Evolutionary conservation across 2,329 filamentous ascomycete species (phyloP), one percentile per base, ranked within the genome.

Genomic region (Gliomastix tumulicola): DNA sequence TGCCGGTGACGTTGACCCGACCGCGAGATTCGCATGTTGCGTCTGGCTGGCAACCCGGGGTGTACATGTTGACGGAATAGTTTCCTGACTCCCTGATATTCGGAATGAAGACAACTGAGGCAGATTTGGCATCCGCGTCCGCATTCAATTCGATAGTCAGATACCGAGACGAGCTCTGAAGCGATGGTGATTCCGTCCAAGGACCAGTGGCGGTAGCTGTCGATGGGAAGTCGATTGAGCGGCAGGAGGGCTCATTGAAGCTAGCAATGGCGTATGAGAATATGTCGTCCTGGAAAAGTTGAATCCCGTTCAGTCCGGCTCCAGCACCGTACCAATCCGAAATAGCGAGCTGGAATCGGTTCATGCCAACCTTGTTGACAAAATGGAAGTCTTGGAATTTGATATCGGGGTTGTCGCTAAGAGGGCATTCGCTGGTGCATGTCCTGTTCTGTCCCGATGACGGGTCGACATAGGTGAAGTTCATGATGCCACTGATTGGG

Each of bases 401-500:
- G 34, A 81, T 57, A 6, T 70, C 74, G 15, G 69, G 62, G 50
- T 87, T 78, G 51, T 79, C 69, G 43, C 84, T 88, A 33, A 98
- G 71, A n/a, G 89, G 86, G 50, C 92, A 98, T 51, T 78, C 73
- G 42, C 79, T 82, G 36, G 89, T 88, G 62, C 92, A 98, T 39
- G 74, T 80, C 21, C 67, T 62, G 38, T 82, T 81, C 35, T 75
- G 65, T 19, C 84, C 83, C 3, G 77, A 84, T 27, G 56, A 66
- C 18, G 84, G 82, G 51, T 97, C 88, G 44, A 81, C 80, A 49
- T 92, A 97, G 25, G 88, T 94, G 53, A 98, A 73, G 60, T 97
- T 96, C 80, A 98, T 86, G 56, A 98, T 96, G 36, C 92, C 92
- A 44, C 85, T 82, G 51, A 90, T 78, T 6, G 90, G 89, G 40